Conservation (phyloP, 1,284 basidiomycete species). For the Tylopilus sp. region DNA sequence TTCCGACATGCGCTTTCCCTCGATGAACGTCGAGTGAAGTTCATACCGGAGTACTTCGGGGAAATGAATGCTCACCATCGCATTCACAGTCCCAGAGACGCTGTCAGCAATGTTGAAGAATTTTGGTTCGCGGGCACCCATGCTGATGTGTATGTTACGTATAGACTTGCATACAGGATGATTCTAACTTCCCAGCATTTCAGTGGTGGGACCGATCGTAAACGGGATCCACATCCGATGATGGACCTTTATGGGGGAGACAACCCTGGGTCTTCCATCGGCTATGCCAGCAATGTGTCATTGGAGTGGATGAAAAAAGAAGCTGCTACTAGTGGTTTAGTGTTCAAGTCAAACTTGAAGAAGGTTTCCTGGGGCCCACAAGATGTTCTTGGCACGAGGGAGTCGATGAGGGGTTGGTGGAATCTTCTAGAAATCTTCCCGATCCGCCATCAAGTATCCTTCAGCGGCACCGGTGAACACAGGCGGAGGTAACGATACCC, state of each 20-base stretch:
- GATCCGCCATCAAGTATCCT: slow-evolving; percentile 27
- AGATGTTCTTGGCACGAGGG: slow-evolving; percentile 10
- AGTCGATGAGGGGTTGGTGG: slow-evolving; percentile 16
- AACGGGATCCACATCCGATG: background rate
- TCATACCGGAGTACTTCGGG: slow-evolving; percentile 48
- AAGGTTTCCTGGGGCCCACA: slow-evolving; percentile 8
- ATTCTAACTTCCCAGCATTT: background rate
- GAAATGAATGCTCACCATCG: slow-evolving; percentile 38
- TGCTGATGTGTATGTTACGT: background rate
- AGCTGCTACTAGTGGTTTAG: slow-evolving; percentile 8
- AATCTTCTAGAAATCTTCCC: slow-evolving; percentile 28
- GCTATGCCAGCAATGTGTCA: slow-evolving; percentile 28
- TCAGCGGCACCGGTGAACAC: slow-evolving; percentile 12
- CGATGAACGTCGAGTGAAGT: slow-evolving; percentile 50
- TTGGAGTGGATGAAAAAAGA: slow-evolving; percentile 28
- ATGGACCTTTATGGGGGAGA: background rate
- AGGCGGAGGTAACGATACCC: slow-evolving; percentile 8
- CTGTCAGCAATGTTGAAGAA: slow-evolving; percentile 23
- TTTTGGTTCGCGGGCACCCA: slow-evolving; percentile 1
- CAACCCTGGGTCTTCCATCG: background rate
- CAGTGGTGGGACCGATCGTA: background rate
- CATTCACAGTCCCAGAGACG: background rate
- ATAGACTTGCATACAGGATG: background rate
- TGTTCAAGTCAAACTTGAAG: background rate
- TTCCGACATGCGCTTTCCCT: slow-evolving; percentile 52